Base-by-base conservation (phyloP, 2,329 filamentous ascomycete species). In the Aspergillus persii region DNA sequence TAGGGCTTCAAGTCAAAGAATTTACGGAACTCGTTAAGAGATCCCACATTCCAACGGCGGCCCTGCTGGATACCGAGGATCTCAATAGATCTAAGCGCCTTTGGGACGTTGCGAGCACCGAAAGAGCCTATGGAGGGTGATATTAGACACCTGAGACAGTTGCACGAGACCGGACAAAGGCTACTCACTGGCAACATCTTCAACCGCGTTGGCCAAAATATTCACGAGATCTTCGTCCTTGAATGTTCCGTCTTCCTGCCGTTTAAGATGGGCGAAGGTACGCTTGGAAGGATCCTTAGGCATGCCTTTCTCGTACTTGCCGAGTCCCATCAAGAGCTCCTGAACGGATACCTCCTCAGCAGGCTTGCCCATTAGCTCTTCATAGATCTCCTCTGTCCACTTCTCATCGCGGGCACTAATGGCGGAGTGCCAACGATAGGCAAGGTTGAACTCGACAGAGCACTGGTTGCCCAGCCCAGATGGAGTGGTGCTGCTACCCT, bases 361-460 rank as follows among this genome's bases (percentile, higher is more conserved):
- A 58, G 86, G 76, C 73, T 87, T 86, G 52, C 83, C 82, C 63
- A 92, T 86, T 1, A 91, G 73, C 47, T 84, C 76, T 1, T 77
- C 73, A 69, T 90, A 92, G 61, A 90, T 82, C 11, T 88, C 80
- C 66, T 92, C 83, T 26, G 91, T 89, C 91, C 91, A 96, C 64
- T 87, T 82, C 69, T 95, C 91, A 68, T 96, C 92, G 63, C 85
- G 86, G 59, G 86, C 84, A 41, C 83, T 84, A 66, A 95, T 90
- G 66, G 89, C 87, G 3, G 90, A 91, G 77, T 96, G 91, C 91
- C 91, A 96, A 63, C 91, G 84, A 74, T 96, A 96, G 65, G 90
- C 89, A 8, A 96, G 81, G 70, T 95, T 96, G 81, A 96, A 96
- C 77, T 96, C 92, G 3, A 89, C 90, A 0, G 90, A 94, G 4